Evolutionary conservation across 1,284 basidiomycete genomes (phyloP).

Genomic region (Leccinum ponderosum): DNA sequence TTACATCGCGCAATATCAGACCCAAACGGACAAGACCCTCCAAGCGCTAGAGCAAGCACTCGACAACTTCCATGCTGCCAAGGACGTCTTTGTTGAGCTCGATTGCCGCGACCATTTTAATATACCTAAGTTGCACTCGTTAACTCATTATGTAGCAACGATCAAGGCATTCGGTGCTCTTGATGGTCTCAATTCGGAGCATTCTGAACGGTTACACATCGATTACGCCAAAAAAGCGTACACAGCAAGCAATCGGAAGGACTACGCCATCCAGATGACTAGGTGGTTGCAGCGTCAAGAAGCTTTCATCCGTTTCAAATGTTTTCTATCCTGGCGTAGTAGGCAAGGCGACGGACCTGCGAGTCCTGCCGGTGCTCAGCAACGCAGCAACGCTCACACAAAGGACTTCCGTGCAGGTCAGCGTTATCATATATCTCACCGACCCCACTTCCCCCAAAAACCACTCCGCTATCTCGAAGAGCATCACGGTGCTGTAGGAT

Average conservation of each 20-base stretch:
- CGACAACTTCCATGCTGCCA: not conserved
- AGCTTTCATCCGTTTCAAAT: not conserved
- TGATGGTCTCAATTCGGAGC: slow-evolving; percentile 17
- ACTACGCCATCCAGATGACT: slow-evolving; percentile 11
- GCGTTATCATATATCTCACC: not conserved
- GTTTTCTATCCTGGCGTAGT: not conserved
- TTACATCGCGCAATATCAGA: not conserved
- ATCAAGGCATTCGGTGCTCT: slow-evolving; percentile 7
- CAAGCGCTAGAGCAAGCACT: not conserved
- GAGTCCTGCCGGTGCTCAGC: not conserved
- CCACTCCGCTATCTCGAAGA: not conserved
- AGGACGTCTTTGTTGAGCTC: not conserved
- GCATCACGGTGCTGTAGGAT: not conserved
- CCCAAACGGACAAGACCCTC: not conserved
- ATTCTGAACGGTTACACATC: slow-evolving; percentile 18
- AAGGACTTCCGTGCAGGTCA: not conserved
- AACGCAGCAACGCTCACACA: not conserved
- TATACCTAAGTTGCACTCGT: slow-evolving; percentile 7
- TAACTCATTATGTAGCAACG: slow-evolving; percentile 11
- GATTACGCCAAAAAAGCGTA: slow-evolving; percentile 21
- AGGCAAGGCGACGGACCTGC: not conserved
- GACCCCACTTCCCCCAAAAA: not conserved
- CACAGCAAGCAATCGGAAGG: slow-evolving; percentile 5
- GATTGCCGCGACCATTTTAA: slow-evolving; percentile 2
- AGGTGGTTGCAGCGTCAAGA: slow-evolving; percentile 11